Percentiles rank a stretch among this genome's conserved stretches.
phyloP scores from a whole-genome alignment of 495 filamentous ascomycete species.

The Aspergillus baeticus region DNA sequence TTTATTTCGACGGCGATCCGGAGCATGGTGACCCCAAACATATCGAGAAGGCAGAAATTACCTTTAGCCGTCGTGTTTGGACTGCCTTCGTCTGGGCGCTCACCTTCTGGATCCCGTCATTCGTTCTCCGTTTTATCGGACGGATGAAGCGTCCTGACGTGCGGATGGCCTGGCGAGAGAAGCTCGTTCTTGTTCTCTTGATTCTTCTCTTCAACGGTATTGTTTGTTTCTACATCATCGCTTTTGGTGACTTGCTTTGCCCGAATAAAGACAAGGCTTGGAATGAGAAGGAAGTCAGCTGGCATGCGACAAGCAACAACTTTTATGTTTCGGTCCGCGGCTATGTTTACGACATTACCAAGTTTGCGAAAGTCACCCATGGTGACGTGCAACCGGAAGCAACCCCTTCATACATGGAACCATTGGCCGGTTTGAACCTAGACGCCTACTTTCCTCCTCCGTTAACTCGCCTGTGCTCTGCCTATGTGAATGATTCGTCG shows the following conservation, averaged over 20 bases:
- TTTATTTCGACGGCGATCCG: conserved; percentile 62
- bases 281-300: conserved; percentile 67
- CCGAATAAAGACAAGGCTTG: conserved; percentile 92
- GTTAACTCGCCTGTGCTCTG: conserved; percentile 68
- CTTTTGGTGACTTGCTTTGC: conserved; percentile 80
- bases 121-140: conserved; percentile 72
- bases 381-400: conserved; percentile 64
- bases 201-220: conserved; percentile 81
- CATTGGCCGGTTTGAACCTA: conserved; percentile 73
- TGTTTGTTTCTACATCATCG: conserved; percentile 91
- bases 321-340: conserved; percentile 90
- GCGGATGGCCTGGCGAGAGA: conserved; percentile 95
- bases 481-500: conserved; percentile 55
- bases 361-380: conserved; percentile 83
- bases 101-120: conserved; percentile 96
- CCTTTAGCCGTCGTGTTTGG: conserved; percentile 69
- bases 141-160: conserved; percentile 98
- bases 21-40: conserved; percentile 74
- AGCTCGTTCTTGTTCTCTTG: conserved; percentile 75
- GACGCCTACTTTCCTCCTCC: conserved; percentile 84
- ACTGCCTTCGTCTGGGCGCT: conserved; percentile 76
- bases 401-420: conserved; percentile 65
- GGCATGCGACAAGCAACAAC: conserved; percentile 68
- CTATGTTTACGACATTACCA: conserved; percentile 86
- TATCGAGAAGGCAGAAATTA: conserved; percentile 68